phyloP scores from a whole-genome alignment of 495 filamentous ascomycete genomes.

The Neurospora hispaniola region DNA sequence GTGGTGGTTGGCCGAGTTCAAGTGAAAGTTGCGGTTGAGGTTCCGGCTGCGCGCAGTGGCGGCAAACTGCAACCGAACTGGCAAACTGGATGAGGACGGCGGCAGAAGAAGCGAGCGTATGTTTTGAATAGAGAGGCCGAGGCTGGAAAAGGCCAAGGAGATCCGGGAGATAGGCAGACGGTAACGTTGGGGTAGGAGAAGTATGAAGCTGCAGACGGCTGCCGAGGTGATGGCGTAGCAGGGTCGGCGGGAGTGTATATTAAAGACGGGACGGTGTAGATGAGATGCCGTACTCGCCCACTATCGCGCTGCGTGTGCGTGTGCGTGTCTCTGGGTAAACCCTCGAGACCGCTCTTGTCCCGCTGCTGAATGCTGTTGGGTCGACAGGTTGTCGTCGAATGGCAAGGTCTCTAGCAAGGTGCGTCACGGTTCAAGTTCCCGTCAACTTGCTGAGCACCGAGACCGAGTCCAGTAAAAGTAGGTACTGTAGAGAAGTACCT shows the following conservation, averaged over 20 bases:
- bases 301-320: neutral
- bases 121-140: neutral
- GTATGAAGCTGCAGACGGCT: neutral
- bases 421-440: neutral
- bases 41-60: conserved; percentile 12
- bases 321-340: neutral
- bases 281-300: neutral
- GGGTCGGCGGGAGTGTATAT: neutral
- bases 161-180: neutral
- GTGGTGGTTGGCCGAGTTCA: neutral
- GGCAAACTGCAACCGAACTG: conserved; percentile 13
- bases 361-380: neutral
- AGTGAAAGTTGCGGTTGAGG: neutral
- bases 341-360: neutral
- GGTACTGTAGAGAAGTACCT: neutral
- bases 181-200: neutral
- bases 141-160: neutral
- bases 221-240: neutral
- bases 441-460: neutral
- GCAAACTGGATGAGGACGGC: neutral
- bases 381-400: neutral
- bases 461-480: neutral
- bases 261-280: neutral
- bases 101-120: neutral
- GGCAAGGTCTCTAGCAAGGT: neutral